Conservation (phyloP, 2,329 filamentous ascomycete species). For the Hymenotorrendiella dingleyae region DNA sequence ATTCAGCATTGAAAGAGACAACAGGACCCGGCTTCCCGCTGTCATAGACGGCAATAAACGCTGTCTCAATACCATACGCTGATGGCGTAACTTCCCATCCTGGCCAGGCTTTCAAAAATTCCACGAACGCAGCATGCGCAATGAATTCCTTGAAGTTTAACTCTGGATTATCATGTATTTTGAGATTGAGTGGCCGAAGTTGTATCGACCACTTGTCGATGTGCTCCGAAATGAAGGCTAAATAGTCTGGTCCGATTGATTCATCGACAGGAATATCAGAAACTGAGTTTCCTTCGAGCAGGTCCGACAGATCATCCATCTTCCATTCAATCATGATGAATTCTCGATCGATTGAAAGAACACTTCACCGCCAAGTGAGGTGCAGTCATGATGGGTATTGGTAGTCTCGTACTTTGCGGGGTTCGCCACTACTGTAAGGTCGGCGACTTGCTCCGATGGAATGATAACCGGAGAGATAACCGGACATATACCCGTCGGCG, state of each 20-base stretch:
- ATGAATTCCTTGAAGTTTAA: slow-evolving; percentile 44
- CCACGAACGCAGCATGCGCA: slow-evolving; percentile 45
- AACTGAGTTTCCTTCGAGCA: not conserved
- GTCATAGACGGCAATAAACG: slow-evolving; percentile 42
- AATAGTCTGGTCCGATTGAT: slow-evolving; percentile 8
- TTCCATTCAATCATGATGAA: not conserved
- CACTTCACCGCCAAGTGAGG: not conserved
- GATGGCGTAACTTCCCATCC: slow-evolving; percentile 47
- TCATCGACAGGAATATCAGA: not conserved
- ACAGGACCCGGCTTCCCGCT: slow-evolving; percentile 39
- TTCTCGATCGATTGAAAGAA: not conserved
- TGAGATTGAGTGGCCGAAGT: slow-evolving; percentile 42
- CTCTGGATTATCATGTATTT: slow-evolving; percentile 45
- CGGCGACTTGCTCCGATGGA: too few species aligned
- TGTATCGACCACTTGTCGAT: slow-evolving; percentile 35
- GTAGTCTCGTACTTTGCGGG: too few species aligned
- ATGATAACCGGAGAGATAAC: too few species aligned
- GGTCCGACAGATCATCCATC: not conserved
- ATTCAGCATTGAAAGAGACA: slow-evolving; percentile 40
- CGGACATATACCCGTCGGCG: too few species aligned
- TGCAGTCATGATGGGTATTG: too few species aligned
- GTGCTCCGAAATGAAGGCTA: slow-evolving; percentile 33
- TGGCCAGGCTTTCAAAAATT: slow-evolving; percentile 37
- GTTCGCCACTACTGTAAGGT: too few species aligned
- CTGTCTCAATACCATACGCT: slow-evolving; percentile 45